Evolutionary conservation across 1,284 basidiomycete species (phyloP).

Genomic region (Apiotrichum sp.): DNA sequence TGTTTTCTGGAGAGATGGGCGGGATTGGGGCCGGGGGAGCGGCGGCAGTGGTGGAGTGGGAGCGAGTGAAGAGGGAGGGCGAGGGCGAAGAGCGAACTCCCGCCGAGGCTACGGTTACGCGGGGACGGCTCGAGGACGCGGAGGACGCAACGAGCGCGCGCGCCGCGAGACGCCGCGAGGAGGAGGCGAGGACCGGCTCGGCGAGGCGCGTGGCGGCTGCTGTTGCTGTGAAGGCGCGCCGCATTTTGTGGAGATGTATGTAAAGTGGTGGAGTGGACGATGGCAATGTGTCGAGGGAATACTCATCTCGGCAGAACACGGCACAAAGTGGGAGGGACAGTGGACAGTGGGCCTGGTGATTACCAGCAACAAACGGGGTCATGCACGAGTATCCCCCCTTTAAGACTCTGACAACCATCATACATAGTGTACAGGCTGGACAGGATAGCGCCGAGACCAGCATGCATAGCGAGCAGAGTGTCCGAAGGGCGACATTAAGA

Average conservation of each 20-base stretch:
- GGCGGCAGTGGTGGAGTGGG: constrained; percentile 1
- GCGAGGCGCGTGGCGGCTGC: not conserved
- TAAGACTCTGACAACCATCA: too few relatives aligned
- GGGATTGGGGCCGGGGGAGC: constrained; percentile 1
- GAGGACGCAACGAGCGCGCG: not conserved
- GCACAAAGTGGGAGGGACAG: not conserved
- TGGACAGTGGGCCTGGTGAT: too few relatives aligned
- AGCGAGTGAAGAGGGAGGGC: not conserved
- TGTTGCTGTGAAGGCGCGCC: not conserved
- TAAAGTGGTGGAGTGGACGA: too few relatives aligned
- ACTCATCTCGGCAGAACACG: not conserved
- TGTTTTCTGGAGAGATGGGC: constrained; percentile 26
- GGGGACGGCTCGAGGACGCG: not conserved
- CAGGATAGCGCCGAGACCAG: too few relatives aligned
- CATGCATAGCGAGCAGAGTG: too few relatives aligned
- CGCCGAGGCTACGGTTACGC: too few relatives aligned
- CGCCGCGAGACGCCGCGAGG: constrained; percentile 1
- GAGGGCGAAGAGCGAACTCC: not conserved
- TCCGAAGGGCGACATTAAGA: too few relatives aligned
- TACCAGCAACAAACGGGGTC: too few relatives aligned
- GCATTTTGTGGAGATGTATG: not conserved
- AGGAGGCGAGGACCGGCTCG: not conserved
- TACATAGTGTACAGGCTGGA: too few relatives aligned
- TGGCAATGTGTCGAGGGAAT: too few relatives aligned
- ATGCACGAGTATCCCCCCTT: too few relatives aligned